Evolutionary conservation across 2,329 filamentous ascomycete species (phyloP).

Genomic region (Chaetomium olivaceum): DNA sequence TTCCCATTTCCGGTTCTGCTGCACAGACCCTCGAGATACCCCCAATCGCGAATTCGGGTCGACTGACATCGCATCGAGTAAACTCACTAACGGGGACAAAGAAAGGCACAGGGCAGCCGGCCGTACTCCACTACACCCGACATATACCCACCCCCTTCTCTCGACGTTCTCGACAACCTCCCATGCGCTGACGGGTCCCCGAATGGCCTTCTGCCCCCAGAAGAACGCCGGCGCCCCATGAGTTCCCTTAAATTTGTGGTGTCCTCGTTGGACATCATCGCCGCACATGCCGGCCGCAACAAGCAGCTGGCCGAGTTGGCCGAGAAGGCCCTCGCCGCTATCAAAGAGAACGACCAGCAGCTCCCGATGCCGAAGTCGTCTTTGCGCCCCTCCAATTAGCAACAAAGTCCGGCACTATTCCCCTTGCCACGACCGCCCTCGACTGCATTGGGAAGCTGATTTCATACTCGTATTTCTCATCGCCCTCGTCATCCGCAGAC

Average conservation of each 20-base stretch:
- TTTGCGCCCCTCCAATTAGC: constrained; percentile 90
- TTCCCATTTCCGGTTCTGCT: background rate
- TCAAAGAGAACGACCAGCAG: constrained; percentile 79
- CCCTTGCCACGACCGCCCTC: constrained; percentile 83
- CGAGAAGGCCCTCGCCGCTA: constrained; percentile 77
- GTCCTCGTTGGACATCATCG: constrained; percentile 88
- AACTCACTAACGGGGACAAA: background rate
- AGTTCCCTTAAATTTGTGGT: constrained; percentile 96
- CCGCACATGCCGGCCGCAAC: constrained; percentile 80
- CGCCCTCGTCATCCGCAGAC: constrained; percentile 54
- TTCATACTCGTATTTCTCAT: constrained; percentile 96
- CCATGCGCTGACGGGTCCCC: constrained; percentile 34
- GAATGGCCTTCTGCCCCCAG: constrained; percentile 47
- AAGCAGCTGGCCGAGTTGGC: constrained; percentile 81
- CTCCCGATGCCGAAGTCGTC: constrained; percentile 85
- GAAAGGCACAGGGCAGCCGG: background rate
- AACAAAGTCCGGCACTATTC: constrained; percentile 80
- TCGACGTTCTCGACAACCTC: constrained; percentile 7
- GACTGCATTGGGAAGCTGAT: constrained; percentile 99
- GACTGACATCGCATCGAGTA: background rate
- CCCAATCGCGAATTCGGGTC: background rate
- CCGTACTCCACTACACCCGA: background rate
- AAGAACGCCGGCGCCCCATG: constrained; percentile 60
- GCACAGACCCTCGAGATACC: background rate
- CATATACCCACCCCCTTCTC: background rate